Evolutionary conservation across 1,139 yeast genomes (phyloP).

Genomic region (Yamadazyma pseudoaaseri): DNA sequence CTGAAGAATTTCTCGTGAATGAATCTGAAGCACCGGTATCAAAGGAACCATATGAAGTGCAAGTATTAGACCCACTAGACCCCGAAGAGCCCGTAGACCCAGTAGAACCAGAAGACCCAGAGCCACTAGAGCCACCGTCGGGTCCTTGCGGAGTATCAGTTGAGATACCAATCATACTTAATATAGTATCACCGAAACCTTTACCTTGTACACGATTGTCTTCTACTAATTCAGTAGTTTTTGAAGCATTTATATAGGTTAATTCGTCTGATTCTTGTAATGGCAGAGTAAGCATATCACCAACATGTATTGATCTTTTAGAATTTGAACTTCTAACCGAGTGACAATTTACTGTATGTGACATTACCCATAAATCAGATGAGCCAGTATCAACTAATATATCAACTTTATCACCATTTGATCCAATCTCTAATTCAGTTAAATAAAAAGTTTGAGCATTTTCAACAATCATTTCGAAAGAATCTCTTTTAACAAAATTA

Average conservation of each 20-base stretch:
- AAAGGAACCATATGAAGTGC: conserved; percentile 42
- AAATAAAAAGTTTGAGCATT: conserved; percentile 51
- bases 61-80: conserved; percentile 20
- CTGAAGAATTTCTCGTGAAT: conserved; percentile 32
- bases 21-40: conserved; percentile 31
- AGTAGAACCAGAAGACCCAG: conserved; percentile 5
- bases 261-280: neutral
- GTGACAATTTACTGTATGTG: conserved; percentile 28
- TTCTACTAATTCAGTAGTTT: neutral
- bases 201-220: conserved; percentile 8
- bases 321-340: conserved; percentile 3
- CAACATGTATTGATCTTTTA: conserved; percentile 7
- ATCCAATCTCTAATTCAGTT: conserved; percentile 38
- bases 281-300: conserved; percentile 5
- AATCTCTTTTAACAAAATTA: conserved; percentile 27
- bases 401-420: conserved; percentile 26
- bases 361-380: conserved; percentile 48
- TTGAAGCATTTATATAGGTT: conserved; percentile 8
- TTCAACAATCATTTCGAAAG: conserved; percentile 33
- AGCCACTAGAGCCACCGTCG: conserved; percentile 5
- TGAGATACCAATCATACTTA: conserved; percentile 12
- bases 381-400: conserved; percentile 48
- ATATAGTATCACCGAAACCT: conserved; percentile 8
- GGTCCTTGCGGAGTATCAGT: conserved; percentile 7
- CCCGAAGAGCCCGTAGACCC: conserved; percentile 8